A percentile compares a stretch with the other conserved stretches of the same genome.
These are phyloP conservation scores for Plasmodium fragile DNA, from an alignment of 169 alveolate genomes.

Conservation along the genomic window DNA sequence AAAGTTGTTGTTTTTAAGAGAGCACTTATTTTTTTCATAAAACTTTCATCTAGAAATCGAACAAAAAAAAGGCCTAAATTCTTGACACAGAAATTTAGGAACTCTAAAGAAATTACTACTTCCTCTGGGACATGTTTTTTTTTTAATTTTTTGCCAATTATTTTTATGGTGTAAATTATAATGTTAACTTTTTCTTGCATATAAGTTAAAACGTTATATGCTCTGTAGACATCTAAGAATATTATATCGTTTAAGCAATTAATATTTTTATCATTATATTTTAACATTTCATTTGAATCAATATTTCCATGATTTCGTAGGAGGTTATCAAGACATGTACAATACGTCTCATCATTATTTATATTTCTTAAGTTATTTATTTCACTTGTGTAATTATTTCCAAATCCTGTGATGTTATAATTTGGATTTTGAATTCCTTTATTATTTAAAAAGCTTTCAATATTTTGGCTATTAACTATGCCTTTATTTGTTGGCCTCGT, in stretches of 20 bases:
- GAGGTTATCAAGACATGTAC: slow-evolving; percentile 68
- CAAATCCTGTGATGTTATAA: slow-evolving; percentile 48
- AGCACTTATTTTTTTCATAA: slow-evolving; percentile 80
- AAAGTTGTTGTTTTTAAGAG: slow-evolving; percentile 79
- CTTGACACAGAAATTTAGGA: slow-evolving; percentile 79
- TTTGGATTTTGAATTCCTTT: slow-evolving; percentile 28
- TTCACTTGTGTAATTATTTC: slow-evolving; percentile 43
- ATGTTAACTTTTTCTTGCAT: slow-evolving; percentile 72
- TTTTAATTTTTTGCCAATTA: slow-evolving; percentile 81
- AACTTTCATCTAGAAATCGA: slow-evolving; percentile 80
- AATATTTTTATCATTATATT: slow-evolving; percentile 74
- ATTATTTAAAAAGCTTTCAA: slow-evolving; percentile 60
- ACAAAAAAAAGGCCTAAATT: slow-evolving; percentile 81
- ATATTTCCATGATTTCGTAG: slow-evolving; percentile 77
- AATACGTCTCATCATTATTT: slow-evolving; percentile 71
- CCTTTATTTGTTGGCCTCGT: neutral
- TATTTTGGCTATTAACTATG: slow-evolving; percentile 23
- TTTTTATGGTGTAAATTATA: slow-evolving; percentile 75
- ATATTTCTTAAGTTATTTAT: slow-evolving; percentile 57
- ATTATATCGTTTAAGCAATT: slow-evolving; percentile 74
- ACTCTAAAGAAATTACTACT: slow-evolving; percentile 82
- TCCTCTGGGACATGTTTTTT: slow-evolving; percentile 85
- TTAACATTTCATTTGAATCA: slow-evolving; percentile 74
- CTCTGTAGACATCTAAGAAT: slow-evolving; percentile 75
- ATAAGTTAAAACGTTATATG: slow-evolving; percentile 75